phyloP scores from a whole-genome alignment of 805 yeast genomes.

The Metschnikowia kunwiensis region DNA sequence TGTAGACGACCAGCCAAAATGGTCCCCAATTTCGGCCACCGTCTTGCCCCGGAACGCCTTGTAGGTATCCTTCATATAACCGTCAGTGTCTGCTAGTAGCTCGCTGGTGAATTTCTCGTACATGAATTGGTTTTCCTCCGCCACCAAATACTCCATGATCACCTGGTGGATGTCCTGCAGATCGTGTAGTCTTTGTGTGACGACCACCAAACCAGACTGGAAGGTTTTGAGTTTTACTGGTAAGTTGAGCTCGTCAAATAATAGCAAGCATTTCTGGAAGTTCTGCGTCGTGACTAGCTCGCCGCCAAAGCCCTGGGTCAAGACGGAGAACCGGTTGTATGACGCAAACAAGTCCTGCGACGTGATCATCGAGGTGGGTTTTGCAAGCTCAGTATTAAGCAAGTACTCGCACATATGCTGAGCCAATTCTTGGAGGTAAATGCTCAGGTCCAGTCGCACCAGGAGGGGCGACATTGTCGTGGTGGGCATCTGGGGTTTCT shows the following conservation, averaged over 20 bases:
- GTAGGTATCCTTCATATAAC: slow-evolving; percentile 15
- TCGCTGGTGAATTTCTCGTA: slow-evolving; percentile 26
- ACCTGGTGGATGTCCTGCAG: slow-evolving; percentile 24
- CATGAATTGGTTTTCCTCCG: slow-evolving; percentile 24
- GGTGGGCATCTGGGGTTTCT: slow-evolving; percentile 2
- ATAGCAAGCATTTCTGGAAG: slow-evolving; percentile 55
- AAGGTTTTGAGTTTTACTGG: slow-evolving; percentile 47
- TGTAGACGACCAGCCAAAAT: slow-evolving; percentile 63
- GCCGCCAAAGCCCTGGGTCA: slow-evolving; percentile 48
- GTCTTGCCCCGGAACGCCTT: slow-evolving; percentile 33
- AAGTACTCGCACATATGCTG: slow-evolving; percentile 77
- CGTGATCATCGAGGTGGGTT: slow-evolving; percentile 37
- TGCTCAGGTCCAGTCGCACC: slow-evolving; percentile 31
- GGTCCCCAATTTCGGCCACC: slow-evolving; percentile 41
- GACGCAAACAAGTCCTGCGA: slow-evolving; percentile 41
- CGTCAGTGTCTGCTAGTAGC: slow-evolving; percentile 18
- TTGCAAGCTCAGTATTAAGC: slow-evolving; percentile 28
- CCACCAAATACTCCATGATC: slow-evolving; percentile 24
- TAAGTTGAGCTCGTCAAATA: slow-evolving; percentile 54
- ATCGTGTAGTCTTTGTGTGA: slow-evolving; percentile 25
- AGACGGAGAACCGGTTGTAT: slow-evolving; percentile 35
- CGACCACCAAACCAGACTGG: slow-evolving; percentile 34
- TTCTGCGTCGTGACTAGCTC: slow-evolving; percentile 71
- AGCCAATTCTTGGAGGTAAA: slow-evolving; percentile 66
- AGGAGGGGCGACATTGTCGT: slow-evolving; percentile 28